Evolutionary conservation across 1,139 yeast genomes (phyloP).

Genomic region (Lodderomyces beijingensis): DNA sequence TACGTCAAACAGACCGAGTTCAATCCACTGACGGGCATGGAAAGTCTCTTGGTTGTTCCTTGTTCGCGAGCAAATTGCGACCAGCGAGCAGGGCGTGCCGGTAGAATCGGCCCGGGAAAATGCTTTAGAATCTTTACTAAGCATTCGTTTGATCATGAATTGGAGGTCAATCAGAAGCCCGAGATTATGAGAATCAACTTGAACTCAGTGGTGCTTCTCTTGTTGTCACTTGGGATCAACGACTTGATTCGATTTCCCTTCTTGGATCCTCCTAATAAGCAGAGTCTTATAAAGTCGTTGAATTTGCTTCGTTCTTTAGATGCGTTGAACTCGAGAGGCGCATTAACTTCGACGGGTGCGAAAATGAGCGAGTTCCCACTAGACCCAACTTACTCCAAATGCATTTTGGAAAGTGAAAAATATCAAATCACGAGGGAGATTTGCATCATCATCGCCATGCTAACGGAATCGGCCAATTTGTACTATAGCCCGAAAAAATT

Average conservation of each 20-base stretch:
- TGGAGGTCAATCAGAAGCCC: slow-evolving; percentile 77
- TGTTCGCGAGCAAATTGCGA: slow-evolving; percentile 94
- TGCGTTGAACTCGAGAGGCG: slow-evolving; percentile 77
- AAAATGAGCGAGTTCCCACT: slow-evolving; percentile 92
- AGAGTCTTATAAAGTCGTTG: slow-evolving; percentile 68
- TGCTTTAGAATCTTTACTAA: slow-evolving; percentile 87
- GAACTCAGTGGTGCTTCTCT: slow-evolving; percentile 65
- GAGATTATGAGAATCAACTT: slow-evolving; percentile 84
- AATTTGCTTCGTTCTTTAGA: slow-evolving; percentile 82
- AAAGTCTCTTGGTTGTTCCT: slow-evolving; percentile 75
- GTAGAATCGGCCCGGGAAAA: slow-evolving; percentile 94
- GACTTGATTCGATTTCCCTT: slow-evolving; percentile 83
- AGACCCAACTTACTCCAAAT: slow-evolving; percentile 83
- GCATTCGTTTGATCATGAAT: slow-evolving; percentile 75
- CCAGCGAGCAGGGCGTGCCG: slow-evolving; percentile 97
- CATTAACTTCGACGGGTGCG: slow-evolving; percentile 72
- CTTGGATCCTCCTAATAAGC: slow-evolving; percentile 78
- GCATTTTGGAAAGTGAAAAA: slow-evolving; percentile 59
- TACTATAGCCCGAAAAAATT: slow-evolving; percentile 69
- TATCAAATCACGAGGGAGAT: slow-evolving; percentile 62
- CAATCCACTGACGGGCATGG: slow-evolving; percentile 86
- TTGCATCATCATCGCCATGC: slow-evolving; percentile 69
- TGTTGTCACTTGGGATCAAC: slow-evolving; percentile 76
- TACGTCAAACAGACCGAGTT: slow-evolving; percentile 84
- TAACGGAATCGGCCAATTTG: slow-evolving; percentile 73